Evolutionary conservation across 2,329 filamentous ascomycete species (phyloP).

Genomic region (Trichophyton benhamiae): DNA sequence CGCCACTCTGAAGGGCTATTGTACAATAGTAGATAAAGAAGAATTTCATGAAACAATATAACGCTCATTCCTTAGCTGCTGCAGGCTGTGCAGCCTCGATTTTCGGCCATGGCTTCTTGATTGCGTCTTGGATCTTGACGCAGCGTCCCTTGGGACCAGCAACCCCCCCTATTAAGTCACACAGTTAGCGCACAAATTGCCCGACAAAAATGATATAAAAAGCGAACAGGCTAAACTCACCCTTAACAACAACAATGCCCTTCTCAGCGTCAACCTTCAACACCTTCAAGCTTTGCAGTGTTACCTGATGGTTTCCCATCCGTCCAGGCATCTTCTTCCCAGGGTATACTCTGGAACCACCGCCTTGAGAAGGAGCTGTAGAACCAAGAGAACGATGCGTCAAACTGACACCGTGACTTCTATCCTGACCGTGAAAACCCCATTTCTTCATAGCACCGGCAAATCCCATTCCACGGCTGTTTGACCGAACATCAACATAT

Average conservation of each 20-base stretch:
- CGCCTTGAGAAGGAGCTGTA: slow-evolving; percentile 76
- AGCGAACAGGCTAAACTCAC: slow-evolving; percentile 31
- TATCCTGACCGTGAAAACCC: slow-evolving; percentile 77
- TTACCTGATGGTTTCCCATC: slow-evolving; percentile 84
- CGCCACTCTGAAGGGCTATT: slow-evolving; percentile 4
- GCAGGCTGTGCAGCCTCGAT: slow-evolving; percentile 19
- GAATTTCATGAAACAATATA: slow-evolving; percentile 2
- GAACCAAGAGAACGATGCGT: slow-evolving; percentile 89
- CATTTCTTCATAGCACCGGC: slow-evolving; percentile 96
- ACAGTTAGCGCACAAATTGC: neutral
- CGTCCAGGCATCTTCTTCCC: slow-evolving; percentile 97
- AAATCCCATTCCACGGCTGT: slow-evolving; percentile 81
- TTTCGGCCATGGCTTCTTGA: slow-evolving; percentile 68
- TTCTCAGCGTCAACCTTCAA: slow-evolving; percentile 77
- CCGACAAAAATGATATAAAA: neutral
- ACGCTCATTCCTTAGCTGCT: neutral
- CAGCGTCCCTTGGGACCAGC: slow-evolving; percentile 78
- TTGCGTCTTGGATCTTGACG: slow-evolving; percentile 76
- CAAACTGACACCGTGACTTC: slow-evolving; percentile 89
- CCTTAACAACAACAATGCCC: slow-evolving; percentile 79
- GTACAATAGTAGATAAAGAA: slow-evolving; percentile 2
- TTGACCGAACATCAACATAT: slow-evolving; percentile 71
- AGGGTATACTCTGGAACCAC: slow-evolving; percentile 80
- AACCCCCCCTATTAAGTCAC: slow-evolving; percentile 45
- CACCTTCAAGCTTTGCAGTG: slow-evolving; percentile 81